A percentile compares a stretch with the other conserved stretches of the same genome.
These are phyloP conservation scores for Kitagawia praeruptora DNA, from an alignment of 129 eudicot genomes.

Conservation along the genomic window DNA sequence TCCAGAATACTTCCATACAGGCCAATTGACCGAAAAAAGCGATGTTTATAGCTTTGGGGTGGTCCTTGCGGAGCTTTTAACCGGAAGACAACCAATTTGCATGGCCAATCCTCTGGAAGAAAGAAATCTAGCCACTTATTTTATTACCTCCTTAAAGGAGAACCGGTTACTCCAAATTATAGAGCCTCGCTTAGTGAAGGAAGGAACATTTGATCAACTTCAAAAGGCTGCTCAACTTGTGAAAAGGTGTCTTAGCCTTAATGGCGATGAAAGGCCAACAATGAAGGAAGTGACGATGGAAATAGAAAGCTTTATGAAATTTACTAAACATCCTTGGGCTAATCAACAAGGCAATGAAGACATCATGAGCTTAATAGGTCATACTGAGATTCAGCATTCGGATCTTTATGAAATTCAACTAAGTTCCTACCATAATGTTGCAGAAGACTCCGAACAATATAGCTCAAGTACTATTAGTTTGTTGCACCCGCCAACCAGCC, in stretches of 20 bases:
- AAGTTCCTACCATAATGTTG: neutral
- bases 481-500: neutral
- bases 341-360: neutral
- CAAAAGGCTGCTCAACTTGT: neutral
- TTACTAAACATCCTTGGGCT: neutral
- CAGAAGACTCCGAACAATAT: neutral
- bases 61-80: conserved; percentile 33
- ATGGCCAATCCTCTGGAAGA: conserved; percentile 17
- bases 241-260: neutral
- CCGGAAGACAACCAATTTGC: conserved; percentile 26
- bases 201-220: neutral
- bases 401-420: neutral
- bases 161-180: conserved; percentile 31
- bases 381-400: neutral
- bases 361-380: neutral
- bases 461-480: neutral
- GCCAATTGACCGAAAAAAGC: conserved; percentile 43
- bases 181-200: conserved; percentile 9
- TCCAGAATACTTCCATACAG: conserved; percentile 41
- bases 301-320: neutral
- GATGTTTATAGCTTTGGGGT: conserved; percentile 50
- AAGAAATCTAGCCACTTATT: conserved; percentile 30
- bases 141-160: conserved; percentile 27
- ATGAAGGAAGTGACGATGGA: neutral
- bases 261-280: conserved; percentile 2